phyloP scores from a whole-genome alignment of 2,329 filamentous ascomycete genomes.

The Exophiala lecanii-corni region DNA sequence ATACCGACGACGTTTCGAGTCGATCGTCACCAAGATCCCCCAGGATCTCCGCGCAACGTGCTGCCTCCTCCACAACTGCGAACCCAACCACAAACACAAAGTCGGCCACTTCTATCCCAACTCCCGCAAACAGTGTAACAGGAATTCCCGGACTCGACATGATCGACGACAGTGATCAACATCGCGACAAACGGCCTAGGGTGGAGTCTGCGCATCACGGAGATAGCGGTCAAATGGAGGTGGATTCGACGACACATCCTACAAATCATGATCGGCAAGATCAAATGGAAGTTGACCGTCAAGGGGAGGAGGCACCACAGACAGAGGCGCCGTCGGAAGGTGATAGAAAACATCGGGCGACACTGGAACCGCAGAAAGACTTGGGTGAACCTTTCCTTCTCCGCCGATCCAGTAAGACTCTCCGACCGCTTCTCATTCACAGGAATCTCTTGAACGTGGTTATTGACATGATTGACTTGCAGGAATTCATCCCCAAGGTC shows the following conservation, averaged over 20 bases:
- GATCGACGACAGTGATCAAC: slow-evolving; percentile 29
- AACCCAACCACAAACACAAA: slow-evolving; percentile 18
- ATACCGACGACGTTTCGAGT: slow-evolving; percentile 25
- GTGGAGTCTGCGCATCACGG: slow-evolving; percentile 10
- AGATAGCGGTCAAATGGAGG: slow-evolving; percentile 18
- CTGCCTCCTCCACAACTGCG: slow-evolving; percentile 37
- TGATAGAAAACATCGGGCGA: slow-evolving; percentile 26
- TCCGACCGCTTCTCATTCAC: slow-evolving; percentile 36
- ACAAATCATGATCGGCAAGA: slow-evolving; percentile 26
- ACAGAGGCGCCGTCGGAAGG: background rate
- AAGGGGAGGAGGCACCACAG: background rate
- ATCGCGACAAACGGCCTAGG: slow-evolving; percentile 25
- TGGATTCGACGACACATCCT: slow-evolving; percentile 13
- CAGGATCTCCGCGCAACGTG: slow-evolving; percentile 36
- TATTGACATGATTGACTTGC: slow-evolving; percentile 40
- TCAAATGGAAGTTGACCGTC: slow-evolving; percentile 11
- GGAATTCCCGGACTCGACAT: slow-evolving; percentile 35
- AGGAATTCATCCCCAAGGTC: slow-evolving; percentile 48
- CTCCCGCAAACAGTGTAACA: slow-evolving; percentile 42
- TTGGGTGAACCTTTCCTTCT: slow-evolving; percentile 45
- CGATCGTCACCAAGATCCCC: slow-evolving; percentile 41
- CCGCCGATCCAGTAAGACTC: slow-evolving; percentile 48
- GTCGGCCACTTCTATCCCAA: slow-evolving; percentile 40
- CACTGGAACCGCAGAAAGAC: slow-evolving; percentile 41
- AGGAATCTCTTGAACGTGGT: slow-evolving; percentile 13